Percentiles rank a stretch among this genome's conserved stretches.
phyloP scores from a whole-genome alignment of 2,329 filamentous ascomycete species.

The Fusarium ambrosium region DNA sequence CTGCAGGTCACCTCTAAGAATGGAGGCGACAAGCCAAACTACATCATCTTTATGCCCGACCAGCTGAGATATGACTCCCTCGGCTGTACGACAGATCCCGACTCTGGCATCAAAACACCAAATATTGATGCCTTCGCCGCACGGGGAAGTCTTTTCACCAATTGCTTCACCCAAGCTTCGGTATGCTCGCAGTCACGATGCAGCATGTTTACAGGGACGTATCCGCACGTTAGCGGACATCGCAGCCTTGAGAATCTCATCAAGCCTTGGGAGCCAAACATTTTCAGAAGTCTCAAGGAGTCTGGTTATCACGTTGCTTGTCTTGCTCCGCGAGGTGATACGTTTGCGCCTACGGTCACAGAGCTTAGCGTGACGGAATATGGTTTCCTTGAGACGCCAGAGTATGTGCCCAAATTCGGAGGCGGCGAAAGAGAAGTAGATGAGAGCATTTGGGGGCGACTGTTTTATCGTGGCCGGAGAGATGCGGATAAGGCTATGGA shows the following conservation, averaged over 20 bases:
- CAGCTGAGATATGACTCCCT: conserved; percentile 61
- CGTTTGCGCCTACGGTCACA: conserved; percentile 58
- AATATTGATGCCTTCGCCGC: conserved; percentile 59
- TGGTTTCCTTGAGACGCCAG: conserved; percentile 57
- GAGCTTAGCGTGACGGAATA: conserved; percentile 61
- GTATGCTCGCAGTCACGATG: conserved; percentile 62
- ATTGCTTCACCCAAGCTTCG: conserved; percentile 61
- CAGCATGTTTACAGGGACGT: conserved; percentile 62
- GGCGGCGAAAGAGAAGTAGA: conserved; percentile 37
- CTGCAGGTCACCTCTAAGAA: conserved; percentile 44
- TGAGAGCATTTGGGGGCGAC: conserved; percentile 54
- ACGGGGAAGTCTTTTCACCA: conserved; percentile 57
- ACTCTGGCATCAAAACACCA: conserved; percentile 51
- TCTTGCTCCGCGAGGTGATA: conserved; percentile 58
- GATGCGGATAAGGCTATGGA: conserved; percentile 55
- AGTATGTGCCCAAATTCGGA: conserved; percentile 51
- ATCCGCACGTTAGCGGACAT: conserved; percentile 61
- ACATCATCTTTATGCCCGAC: conserved; percentile 63
- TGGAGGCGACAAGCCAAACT: conserved; percentile 51
- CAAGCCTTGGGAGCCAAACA: conserved; percentile 63
- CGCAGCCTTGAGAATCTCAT: conserved; percentile 61
- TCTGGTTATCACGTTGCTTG: conserved; percentile 62
- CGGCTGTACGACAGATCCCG: conserved; percentile 49
- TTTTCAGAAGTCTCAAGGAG: conserved; percentile 60
- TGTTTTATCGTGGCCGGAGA: conserved; percentile 59